Base-by-base conservation (phyloP, 2,329 filamentous ascomycete species). In the Nannizziopsis barbatae region DNA sequence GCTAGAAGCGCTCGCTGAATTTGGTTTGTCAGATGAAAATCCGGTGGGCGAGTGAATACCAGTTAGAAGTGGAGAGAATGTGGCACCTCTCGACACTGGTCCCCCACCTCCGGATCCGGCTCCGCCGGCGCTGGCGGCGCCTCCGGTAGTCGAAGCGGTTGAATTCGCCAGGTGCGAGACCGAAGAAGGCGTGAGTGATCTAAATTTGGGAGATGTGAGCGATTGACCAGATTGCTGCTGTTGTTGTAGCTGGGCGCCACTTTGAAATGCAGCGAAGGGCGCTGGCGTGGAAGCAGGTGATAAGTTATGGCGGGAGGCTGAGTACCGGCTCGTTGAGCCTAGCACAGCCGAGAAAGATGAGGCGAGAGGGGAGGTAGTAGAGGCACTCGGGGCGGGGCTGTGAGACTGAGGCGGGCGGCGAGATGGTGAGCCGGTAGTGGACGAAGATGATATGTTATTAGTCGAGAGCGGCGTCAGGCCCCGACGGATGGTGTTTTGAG, bases 1-100 rank as follows among this genome's bases (percentile, higher is more conserved):
- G 47, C 62, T 59, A 20, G 63, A 62, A 40, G 61, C 58, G 52
- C 63, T 56, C 10, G 65, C 66, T 47, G 52, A 50, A 36, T 62
- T 57, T 60, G 68, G 60, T 67, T 76, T 67, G 59, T 69, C 59
- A 63, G 69, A 65, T 47, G 73, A 70, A 58, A 71, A 74, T 33
- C 74, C 75, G 51, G 75, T 71, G 15, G 70, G 69, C 45, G 69
- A 72, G 55, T 77, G 65, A 65, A 69, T 68, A 57, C 73, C 69
- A 50, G 75, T 75, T 47, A 76, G 68, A 48, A 77, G 74, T 56
- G 78, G 77, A 64, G 78, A 80, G 63, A 77, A 77, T 58, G 75
- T 72, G 57, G 72, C 71, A 58, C 76, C 70, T 66, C 77, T 74
- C 51, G 74, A 71, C 62, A 69, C 74, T 66, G 73, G 73, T 65